These are phyloP conservation scores for Auricularia cornea DNA, from an alignment of 768 basidiomycete genomes.

Conservation along the genomic window DNA sequence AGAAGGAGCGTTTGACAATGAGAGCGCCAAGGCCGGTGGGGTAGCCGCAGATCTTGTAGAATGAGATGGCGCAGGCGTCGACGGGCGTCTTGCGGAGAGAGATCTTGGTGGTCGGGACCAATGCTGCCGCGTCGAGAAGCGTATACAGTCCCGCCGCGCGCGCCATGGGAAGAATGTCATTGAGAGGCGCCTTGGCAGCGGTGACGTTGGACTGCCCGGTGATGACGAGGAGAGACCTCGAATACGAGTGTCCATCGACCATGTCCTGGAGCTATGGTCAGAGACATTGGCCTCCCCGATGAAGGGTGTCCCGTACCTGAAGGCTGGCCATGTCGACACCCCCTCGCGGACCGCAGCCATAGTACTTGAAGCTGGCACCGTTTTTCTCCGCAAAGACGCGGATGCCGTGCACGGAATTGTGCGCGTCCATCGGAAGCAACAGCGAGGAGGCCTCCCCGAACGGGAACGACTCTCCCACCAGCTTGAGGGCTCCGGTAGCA, in stretches of 20 bases:
- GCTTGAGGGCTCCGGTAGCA: conserved; percentile 69
- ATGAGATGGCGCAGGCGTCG: conserved; percentile 10
- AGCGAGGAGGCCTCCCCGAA: conserved; percentile 49
- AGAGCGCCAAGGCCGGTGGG: conserved; percentile 9
- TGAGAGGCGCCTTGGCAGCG: conserved; percentile 59
- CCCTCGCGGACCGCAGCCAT: conserved; percentile 53
- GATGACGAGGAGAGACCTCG: conserved; percentile 60
- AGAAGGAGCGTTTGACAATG: conserved; percentile 31
- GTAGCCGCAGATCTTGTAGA: conserved; percentile 13
- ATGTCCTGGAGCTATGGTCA: conserved; percentile 42
- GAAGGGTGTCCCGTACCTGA: conserved; percentile 37
- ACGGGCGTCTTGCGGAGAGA: conserved; percentile 48
- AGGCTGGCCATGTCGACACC: conserved; percentile 52
- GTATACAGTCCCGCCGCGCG: conserved; percentile 35
- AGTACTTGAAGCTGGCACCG: conserved; percentile 54
- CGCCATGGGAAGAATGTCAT: background rate
- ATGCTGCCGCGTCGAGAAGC: conserved; percentile 74
- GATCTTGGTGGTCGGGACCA: conserved; percentile 63
- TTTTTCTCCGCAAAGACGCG: conserved; percentile 55
- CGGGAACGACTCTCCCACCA: conserved; percentile 75
- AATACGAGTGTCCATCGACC: conserved; percentile 38
- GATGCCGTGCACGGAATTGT: conserved; percentile 80
- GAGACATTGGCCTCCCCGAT: conserved; percentile 4
- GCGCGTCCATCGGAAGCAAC: conserved; percentile 68
- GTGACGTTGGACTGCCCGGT: conserved; percentile 81